These are phyloP conservation scores for Prunella vulgaris DNA, from an alignment of 257 asterid species.

Conservation along the genomic window DNA sequence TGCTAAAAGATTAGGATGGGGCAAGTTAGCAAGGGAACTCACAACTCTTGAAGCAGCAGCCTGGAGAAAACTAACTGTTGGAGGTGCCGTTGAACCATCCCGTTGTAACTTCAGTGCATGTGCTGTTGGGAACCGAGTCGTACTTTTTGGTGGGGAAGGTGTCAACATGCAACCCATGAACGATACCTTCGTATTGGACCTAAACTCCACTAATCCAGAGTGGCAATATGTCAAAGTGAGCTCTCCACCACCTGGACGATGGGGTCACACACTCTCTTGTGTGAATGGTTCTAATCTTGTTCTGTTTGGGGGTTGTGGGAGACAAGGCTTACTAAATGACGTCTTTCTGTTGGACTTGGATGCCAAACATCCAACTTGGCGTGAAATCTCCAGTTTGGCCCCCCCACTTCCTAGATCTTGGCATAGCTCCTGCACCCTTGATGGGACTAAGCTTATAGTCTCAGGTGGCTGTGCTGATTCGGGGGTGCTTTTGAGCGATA, in stretches of 20 bases:
- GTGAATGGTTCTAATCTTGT: constrained; percentile 81
- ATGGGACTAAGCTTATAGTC: constrained; percentile 81
- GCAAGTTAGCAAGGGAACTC: constrained; percentile 79
- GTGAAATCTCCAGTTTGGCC: constrained; percentile 76
- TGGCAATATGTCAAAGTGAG: constrained; percentile 74
- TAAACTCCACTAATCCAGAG: constrained; percentile 66
- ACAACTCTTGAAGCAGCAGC: constrained; percentile 88
- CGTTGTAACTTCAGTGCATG: constrained; percentile 95
- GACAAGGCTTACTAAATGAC: constrained; percentile 81
- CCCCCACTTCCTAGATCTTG: constrained; percentile 92
- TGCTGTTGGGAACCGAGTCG: constrained; percentile 85
- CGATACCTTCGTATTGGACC: constrained; percentile 77
- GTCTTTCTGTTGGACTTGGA: constrained; percentile 83
- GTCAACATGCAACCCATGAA: constrained; percentile 95
- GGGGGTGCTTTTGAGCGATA: constrained; percentile 76
- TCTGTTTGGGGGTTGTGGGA: constrained; percentile 85
- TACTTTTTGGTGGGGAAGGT: constrained; percentile 93
- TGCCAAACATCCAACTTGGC: constrained; percentile 80
- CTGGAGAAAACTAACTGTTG: constrained; percentile 76
- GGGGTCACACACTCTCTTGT: constrained; percentile 95
- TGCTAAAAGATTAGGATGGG: constrained; percentile 81
- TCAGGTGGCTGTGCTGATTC: constrained; percentile 95
- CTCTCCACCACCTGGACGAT: constrained; percentile 87
- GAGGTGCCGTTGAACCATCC: constrained; percentile 88
- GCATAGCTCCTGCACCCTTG: constrained; percentile 94